phyloP scores from a whole-genome alignment of 2,329 filamentous ascomycete species.

The Knoxdaviesia capensis region DNA sequence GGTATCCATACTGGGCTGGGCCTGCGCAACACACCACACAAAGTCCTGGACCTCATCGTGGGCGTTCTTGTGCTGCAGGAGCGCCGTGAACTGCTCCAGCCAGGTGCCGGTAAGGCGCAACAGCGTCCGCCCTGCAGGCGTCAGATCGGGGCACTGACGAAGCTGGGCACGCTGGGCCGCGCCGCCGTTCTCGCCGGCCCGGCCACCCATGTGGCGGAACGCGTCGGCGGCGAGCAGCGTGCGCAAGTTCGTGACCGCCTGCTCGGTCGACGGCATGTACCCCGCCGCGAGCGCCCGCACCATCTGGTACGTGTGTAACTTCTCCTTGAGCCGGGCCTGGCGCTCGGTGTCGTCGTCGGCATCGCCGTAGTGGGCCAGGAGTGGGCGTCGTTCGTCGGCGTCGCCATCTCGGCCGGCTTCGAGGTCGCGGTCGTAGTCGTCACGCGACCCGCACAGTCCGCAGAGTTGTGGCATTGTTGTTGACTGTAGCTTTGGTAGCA shows the following conservation, averaged over 20 bases:
- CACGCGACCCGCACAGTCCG: too few species aligned
- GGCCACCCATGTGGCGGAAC: slow-evolving; percentile 10
- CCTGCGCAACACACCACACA: slow-evolving; percentile 63
- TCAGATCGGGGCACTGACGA: slow-evolving; percentile 35
- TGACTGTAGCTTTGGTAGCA: too few species aligned
- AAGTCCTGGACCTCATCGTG: slow-evolving; percentile 81
- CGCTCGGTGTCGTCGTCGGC: too few species aligned
- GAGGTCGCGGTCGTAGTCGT: too few species aligned
- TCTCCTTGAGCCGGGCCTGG: slow-evolving; percentile 21
- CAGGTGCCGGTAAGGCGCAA: slow-evolving; percentile 52
- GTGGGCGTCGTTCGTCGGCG: too few species aligned
- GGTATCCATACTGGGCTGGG: slow-evolving; percentile 18
- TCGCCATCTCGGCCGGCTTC: too few species aligned
- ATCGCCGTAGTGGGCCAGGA: too few species aligned
- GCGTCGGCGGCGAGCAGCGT: slow-evolving; percentile 54
- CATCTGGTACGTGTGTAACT: slow-evolving; percentile 90
- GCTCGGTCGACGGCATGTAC: slow-evolving; percentile 83
- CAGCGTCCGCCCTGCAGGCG: slow-evolving; percentile 54
- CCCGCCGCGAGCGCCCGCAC: slow-evolving; percentile 60
- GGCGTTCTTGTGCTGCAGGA: slow-evolving; percentile 65
- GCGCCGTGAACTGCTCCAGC: slow-evolving; percentile 62
- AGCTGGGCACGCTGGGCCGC: too few species aligned
- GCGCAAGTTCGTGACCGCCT: slow-evolving; percentile 59
- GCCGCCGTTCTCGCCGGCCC: too few species aligned
- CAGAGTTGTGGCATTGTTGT: too few species aligned